Conservation (phyloP, 2,329 filamentous ascomycete genomes). For the Botrytis paeoniae region DNA sequence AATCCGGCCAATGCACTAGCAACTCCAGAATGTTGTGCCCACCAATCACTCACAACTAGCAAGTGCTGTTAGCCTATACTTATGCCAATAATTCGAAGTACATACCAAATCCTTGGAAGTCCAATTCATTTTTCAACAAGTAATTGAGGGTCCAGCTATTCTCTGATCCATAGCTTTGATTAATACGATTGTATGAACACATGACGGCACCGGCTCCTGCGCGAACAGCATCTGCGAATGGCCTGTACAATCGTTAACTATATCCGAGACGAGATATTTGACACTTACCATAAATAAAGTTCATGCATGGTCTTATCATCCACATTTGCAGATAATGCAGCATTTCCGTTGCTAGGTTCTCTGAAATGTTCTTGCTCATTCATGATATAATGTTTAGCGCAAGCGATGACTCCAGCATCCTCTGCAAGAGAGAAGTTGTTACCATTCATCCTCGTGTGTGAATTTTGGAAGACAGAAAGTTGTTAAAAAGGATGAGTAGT, state of each 20-base stretch:
- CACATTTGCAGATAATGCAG: conserved; percentile 64
- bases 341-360: conserved; percentile 30
- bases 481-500: too few species aligned
- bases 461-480: not conserved
- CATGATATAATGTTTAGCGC: conserved; percentile 66
- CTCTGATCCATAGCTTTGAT: conserved; percentile 76
- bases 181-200: conserved; percentile 65
- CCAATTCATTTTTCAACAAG: conserved; percentile 74
- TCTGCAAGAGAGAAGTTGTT: conserved; percentile 43
- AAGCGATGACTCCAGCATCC: conserved; percentile 75
- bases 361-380: conserved; percentile 66
- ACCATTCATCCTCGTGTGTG: not conserved
- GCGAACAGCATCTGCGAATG: conserved; percentile 55
- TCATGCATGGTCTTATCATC: conserved; percentile 61
- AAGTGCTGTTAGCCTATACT: conserved; percentile 18
- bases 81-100: not conserved
- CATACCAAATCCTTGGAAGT: conserved; percentile 68
- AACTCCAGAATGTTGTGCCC: conserved; percentile 68
- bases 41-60: conserved; percentile 71
- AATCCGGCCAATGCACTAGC: conserved; percentile 69
- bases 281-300: conserved; percentile 50
- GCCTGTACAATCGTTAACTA: conserved; percentile 35
- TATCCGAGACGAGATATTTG: too few species aligned
- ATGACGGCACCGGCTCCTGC: conserved; percentile 78
- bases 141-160: conserved; percentile 74